These are phyloP conservation scores for Carnegiea gigantea DNA, from an alignment of 179 eudicot species.

Conservation along the genomic window DNA sequence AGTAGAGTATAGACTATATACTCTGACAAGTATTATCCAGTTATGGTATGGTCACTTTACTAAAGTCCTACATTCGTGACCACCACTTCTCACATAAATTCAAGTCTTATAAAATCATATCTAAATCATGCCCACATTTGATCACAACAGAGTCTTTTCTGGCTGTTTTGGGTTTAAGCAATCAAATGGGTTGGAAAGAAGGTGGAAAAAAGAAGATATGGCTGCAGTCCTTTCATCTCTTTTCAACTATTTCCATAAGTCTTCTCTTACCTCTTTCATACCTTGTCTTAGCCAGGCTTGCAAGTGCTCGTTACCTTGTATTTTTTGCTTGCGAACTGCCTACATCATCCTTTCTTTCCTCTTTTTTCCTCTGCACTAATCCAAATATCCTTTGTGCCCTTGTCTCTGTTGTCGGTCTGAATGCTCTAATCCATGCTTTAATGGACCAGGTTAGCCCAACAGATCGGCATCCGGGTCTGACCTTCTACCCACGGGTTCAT, in stretches of 20 bases:
- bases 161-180: neutral
- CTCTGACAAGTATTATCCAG: neutral
- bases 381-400: neutral
- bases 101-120: neutral
- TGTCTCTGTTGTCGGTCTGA: neutral
- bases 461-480: neutral
- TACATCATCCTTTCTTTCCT: neutral
- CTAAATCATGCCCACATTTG: neutral
- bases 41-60: neutral
- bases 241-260: neutral
- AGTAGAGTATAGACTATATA: neutral
- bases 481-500: neutral
- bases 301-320: neutral
- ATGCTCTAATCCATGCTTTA: neutral
- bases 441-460: neutral
- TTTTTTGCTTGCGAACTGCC: neutral
- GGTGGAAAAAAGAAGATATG: neutral
- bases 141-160: neutral
- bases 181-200: neutral
- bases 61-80: neutral
- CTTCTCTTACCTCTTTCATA: slow-evolving; percentile 8
- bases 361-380: neutral
- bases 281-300: neutral
- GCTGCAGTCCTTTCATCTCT: neutral
- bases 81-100: neutral